phyloP scores from a whole-genome alignment of 2,329 filamentous ascomycete species.

The Talaromyces sp. region DNA sequence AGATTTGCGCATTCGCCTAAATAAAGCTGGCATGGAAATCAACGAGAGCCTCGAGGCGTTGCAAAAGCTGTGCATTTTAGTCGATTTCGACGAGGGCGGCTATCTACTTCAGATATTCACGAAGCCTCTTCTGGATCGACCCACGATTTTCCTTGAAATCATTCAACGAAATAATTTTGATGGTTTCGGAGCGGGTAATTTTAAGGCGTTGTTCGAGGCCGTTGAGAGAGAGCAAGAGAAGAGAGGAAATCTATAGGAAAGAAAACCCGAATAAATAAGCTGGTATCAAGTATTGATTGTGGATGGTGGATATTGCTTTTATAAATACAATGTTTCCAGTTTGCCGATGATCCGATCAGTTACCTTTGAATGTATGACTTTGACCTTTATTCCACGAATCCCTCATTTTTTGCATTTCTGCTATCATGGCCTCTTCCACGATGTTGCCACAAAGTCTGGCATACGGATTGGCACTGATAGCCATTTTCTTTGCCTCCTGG shows the following conservation, averaged over 20 bases:
- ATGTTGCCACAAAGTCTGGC: constrained; percentile 5
- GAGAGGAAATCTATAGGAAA: constrained; percentile 67
- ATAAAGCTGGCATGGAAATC: constrained; percentile 46
- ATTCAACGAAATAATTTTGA: constrained; percentile 71
- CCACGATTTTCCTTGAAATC: constrained; percentile 69
- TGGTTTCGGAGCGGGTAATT: constrained; percentile 88
- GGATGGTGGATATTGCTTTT: neutral
- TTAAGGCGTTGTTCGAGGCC: constrained; percentile 87
- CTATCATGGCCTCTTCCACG: constrained; percentile 3
- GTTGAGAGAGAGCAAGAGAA: constrained; percentile 85
- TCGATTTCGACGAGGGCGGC: constrained; percentile 87
- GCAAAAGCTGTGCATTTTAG: constrained; percentile 72
- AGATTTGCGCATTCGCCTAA: constrained; percentile 63
- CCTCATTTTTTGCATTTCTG: neutral
- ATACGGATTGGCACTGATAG: constrained; percentile 4
- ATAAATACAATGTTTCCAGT: neutral
- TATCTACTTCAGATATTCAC: constrained; percentile 72
- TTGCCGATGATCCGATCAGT: neutral
- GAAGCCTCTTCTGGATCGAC: constrained; percentile 84
- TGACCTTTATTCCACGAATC: neutral
- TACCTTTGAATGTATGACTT: neutral
- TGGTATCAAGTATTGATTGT: neutral
- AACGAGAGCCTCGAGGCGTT: constrained; percentile 73
- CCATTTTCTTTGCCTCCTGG: constrained; percentile 6
- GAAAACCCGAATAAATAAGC: neutral